Evolutionary conservation across 305 asterid genomes (phyloP).

Genomic region (Andrographis paniculata): DNA sequence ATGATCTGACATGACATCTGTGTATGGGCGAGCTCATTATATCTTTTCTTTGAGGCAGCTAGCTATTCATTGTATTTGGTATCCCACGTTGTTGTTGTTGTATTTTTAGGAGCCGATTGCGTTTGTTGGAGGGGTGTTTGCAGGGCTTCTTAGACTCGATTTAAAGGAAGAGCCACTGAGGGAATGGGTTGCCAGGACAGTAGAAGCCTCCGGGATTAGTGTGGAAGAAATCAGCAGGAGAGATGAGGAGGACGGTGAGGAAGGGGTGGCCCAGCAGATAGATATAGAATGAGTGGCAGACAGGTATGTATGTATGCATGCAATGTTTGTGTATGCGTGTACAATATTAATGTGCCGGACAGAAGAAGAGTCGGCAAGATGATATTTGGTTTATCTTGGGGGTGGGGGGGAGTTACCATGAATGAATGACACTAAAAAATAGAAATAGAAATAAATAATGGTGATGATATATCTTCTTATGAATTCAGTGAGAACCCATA

Average conservation of each 20-base stretch:
- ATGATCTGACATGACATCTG: background rate
- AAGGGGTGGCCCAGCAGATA: conserved; percentile 44
- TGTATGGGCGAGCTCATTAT: background rate
- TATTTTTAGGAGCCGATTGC: conserved; percentile 71
- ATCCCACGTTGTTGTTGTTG: background rate
- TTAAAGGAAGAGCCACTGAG: conserved; percentile 74
- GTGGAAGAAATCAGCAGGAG: conserved; percentile 29
- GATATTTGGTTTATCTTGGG: too few species aligned
- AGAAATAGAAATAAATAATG: too few species aligned
- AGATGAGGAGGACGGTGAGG: conserved; percentile 28
- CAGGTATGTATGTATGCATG: too few species aligned
- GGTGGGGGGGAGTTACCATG: too few species aligned
- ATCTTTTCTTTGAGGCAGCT: too few species aligned
- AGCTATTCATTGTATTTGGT: too few species aligned
- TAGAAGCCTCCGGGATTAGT: conserved; percentile 59
- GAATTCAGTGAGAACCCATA: too few species aligned
- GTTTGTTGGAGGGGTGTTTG: conserved; percentile 79
- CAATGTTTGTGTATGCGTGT: too few species aligned
- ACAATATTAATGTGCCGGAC: too few species aligned
- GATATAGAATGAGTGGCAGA: conserved; percentile 48
- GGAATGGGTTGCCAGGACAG: conserved; percentile 75
- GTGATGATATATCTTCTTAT: too few species aligned
- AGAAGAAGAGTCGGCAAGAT: too few species aligned
- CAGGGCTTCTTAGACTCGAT: conserved; percentile 82
- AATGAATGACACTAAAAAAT: too few species aligned